phyloP scores from a whole-genome alignment of 148 eudicot genomes.

The Cornus kousa region DNA sequence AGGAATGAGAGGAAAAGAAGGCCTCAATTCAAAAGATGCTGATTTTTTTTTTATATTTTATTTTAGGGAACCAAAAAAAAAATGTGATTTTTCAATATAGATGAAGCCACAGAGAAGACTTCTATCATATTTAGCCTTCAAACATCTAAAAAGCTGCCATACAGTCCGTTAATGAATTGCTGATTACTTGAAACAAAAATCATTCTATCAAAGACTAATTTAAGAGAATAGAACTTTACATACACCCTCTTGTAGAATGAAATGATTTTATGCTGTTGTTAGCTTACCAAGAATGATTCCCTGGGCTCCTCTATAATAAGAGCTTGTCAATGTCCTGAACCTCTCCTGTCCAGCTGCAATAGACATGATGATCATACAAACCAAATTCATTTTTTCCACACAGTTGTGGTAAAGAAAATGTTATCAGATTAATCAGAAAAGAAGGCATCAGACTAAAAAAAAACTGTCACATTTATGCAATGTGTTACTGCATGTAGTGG shows the following conservation, averaged over 20 bases:
- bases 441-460: not conserved
- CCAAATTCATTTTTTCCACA: not conserved
- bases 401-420: not conserved
- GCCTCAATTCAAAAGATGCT: not conserved
- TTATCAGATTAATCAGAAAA: not conserved
- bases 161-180: not conserved
- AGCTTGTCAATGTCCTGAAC: conserved; percentile 87
- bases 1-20: not conserved
- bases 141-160: not conserved
- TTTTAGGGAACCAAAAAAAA: too few relatives aligned
- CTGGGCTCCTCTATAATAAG: conserved; percentile 88
- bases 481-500: not conserved
- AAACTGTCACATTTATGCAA: not conserved
- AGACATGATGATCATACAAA: conserved; percentile 12
- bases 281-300: conserved; percentile 82
- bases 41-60: too few relatives aligned
- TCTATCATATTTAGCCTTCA: not conserved
- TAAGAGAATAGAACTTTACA: not conserved
- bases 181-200: not conserved
- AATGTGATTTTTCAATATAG: too few relatives aligned
- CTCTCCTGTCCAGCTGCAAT: conserved; percentile 95
- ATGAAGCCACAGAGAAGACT: not conserved
- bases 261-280: not conserved
- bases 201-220: not conserved
- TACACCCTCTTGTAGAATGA: not conserved